Base-by-base conservation (phyloP, 305 asterid species). In the Plantago rigida region DNA sequence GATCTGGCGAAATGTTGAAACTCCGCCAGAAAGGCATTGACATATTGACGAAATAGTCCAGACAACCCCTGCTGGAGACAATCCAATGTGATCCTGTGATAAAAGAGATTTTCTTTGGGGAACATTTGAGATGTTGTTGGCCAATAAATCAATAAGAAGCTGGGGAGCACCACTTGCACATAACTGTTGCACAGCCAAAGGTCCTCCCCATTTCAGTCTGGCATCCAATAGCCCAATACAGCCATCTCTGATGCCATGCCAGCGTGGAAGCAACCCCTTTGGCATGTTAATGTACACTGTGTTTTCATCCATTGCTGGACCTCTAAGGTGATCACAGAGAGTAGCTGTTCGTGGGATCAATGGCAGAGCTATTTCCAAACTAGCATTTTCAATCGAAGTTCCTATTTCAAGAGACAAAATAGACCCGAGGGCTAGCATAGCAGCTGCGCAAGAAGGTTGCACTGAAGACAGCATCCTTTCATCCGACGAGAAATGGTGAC, bases 151-250 rank as follows among this genome's bases (percentile, higher is more conserved):
- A 71, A 84, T 75, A 65, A 93, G 90, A 78, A 89, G 86, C 76
- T 89, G 97, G 8, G 99, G 97, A 60, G 87, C 82, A 68, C 97
- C 90, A 70, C 95, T 85, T 47, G 95, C 97, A 78, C 96, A 93
- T 69, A 88, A 76, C 70, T 93, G 97, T 68, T 93, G 97, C 72
- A 89, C 94, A 72, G 99, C 96, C 73, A 89, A 65, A 67, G 97
- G 96, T 51, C 99, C 99, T 75, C 97, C 99, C 95, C 95, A 85
- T 77, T 78, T 87, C 75, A 93, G 71, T 73, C 96, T 81, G 69
- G 92, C 78, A 70, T 87, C 92, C 81, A 94, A 69, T 73, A 94
- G 70, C 71, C 99, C 99, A 67, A 89, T 73, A 68, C 86, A 87
- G 36, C 97, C 99, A 78, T 94, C 99, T 65, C 90, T 79, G 57